A percentile compares a stretch with the other conserved stretches of the same genome.
phyloP scores from a whole-genome alignment of 1,284 basidiomycete genomes.

The Ustilago curta region DNA sequence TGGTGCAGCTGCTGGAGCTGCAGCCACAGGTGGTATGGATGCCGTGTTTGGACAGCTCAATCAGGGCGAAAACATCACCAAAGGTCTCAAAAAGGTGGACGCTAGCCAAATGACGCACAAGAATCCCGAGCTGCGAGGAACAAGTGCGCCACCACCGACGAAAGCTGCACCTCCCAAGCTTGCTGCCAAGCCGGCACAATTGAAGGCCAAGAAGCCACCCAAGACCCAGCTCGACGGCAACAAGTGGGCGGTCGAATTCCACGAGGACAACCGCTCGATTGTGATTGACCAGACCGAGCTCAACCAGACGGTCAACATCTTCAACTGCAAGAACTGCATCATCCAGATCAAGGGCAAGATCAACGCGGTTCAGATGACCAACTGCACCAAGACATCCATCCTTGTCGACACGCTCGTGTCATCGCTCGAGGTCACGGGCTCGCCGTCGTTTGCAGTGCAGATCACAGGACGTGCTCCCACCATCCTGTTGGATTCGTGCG shows the following conservation, averaged over 20 bases:
- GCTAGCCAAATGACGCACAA: constrained; percentile 98
- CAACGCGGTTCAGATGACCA: constrained; percentile 86
- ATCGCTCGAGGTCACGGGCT: constrained; percentile 85
- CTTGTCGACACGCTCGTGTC: constrained; percentile 93
- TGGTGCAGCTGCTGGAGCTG: constrained; percentile 70
- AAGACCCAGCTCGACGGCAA: constrained; percentile 90
- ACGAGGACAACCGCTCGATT: constrained; percentile 84
- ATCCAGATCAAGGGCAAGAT: constrained; percentile 92
- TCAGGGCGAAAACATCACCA: constrained; percentile 88
- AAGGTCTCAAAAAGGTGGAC: constrained; percentile 91
- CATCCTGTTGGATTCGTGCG: constrained; percentile 91
- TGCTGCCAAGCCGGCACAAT: constrained; percentile 53
- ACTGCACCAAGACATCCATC: constrained; percentile 86
- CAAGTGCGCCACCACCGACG: constrained; percentile 36
- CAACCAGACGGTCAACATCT: constrained; percentile 89
- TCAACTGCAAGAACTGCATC: constrained; percentile 89
- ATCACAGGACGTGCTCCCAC: constrained; percentile 90
- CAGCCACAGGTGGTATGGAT: constrained; percentile 75
- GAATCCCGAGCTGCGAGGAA: constrained; percentile 83
- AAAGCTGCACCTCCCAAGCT: constrained; percentile 57
- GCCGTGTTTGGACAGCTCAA: constrained; percentile 95
- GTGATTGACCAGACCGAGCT: constrained; percentile 83
- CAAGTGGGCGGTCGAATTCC: constrained; percentile 94
- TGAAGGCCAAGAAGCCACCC: constrained; percentile 82
- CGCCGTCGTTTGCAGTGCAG: constrained; percentile 92